Conservation (phyloP, 2,329 filamentous ascomycete species). For the Stemphylium beticola region DNA sequence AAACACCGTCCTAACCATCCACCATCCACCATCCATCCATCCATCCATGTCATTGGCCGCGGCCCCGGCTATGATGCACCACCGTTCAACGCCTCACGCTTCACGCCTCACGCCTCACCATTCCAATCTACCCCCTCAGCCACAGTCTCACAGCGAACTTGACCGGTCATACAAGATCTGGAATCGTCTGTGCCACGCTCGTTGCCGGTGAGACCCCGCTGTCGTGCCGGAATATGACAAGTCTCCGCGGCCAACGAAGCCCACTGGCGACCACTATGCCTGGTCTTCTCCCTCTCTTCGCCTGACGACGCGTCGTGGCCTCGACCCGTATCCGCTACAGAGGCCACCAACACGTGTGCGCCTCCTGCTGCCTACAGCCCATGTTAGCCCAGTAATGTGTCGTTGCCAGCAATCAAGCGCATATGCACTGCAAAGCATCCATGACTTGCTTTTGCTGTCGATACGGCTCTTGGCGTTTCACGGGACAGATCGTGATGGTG, state of each 20-base stretch:
- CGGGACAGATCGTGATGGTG: background rate
- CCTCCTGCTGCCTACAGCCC: background rate
- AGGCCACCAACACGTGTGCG: no score
- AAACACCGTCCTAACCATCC: background rate
- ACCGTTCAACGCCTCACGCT: constrained; percentile 26
- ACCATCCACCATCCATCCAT: background rate
- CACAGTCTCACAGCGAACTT: constrained; percentile 8
- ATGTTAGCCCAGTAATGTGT: background rate
- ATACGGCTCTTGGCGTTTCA: background rate
- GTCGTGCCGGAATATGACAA: constrained; percentile 1
- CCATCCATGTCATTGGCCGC: constrained; percentile 1
- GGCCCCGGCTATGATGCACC: constrained; percentile 20
- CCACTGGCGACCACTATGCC: background rate
- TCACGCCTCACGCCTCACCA: constrained; percentile 11
- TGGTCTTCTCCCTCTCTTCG: no score
- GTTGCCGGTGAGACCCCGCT: constrained; percentile 31
- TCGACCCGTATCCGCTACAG: no score
- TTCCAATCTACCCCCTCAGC: background rate
- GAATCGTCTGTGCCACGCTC: constrained; percentile 23
- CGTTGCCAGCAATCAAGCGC: constrained; percentile 1
- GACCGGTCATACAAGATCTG: constrained; percentile 35
- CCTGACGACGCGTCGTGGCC: no score
- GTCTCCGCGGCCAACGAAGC: constrained; percentile 14
- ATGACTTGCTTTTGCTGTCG: constrained; percentile 6
- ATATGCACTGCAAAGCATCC: constrained; percentile 8